Evolutionary conservation across 2,329 filamentous ascomycete genomes (phyloP).

Genomic region (Pseudopithomyces maydicus): DNA sequence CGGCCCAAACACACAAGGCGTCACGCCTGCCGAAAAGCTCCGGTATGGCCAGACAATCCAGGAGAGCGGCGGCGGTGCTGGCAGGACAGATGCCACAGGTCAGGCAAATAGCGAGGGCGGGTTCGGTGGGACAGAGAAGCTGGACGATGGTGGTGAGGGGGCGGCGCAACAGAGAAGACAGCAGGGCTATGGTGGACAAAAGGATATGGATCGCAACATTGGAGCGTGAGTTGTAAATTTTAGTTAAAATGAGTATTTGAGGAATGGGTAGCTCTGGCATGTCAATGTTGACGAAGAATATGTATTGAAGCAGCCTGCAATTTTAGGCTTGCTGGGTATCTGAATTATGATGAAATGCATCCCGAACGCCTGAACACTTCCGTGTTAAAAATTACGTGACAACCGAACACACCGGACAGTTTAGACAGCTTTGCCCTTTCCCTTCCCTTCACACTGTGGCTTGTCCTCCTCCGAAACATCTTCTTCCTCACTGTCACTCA

Average conservation of each 20-base stretch:
- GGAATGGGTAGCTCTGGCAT: not conserved
- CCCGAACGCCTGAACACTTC: conserved; percentile 6
- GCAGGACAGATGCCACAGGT: conserved; percentile 52
- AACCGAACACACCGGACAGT: not conserved
- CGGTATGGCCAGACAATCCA: conserved; percentile 62
- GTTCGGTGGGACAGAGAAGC: conserved; percentile 48
- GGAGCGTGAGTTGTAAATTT: conserved; percentile 50
- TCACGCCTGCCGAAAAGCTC: conserved; percentile 55
- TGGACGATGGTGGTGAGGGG: conserved; percentile 44
- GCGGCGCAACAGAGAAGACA: conserved; percentile 51
- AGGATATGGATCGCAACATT: conserved; percentile 54
- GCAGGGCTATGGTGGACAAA: conserved; percentile 58
- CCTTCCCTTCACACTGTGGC: conserved; percentile 45
- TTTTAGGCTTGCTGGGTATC: conserved; percentile 11
- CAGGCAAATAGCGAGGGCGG: conserved; percentile 47
- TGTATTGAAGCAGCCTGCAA: not conserved
- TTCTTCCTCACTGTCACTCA: conserved; percentile 54
- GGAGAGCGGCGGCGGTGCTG: conserved; percentile 59
- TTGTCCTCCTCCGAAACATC: conserved; percentile 44
- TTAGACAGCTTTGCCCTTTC: conserved; percentile 47
- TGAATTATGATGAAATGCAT: conserved; percentile 1
- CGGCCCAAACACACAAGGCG: conserved; percentile 49
- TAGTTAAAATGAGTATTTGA: not conserved
- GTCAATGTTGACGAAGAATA: not conserved
- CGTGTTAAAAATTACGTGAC: not conserved